These are phyloP conservation scores for Hygrocybe punicea DNA, from an alignment of 768 basidiomycete species.

Conservation along the genomic window DNA sequence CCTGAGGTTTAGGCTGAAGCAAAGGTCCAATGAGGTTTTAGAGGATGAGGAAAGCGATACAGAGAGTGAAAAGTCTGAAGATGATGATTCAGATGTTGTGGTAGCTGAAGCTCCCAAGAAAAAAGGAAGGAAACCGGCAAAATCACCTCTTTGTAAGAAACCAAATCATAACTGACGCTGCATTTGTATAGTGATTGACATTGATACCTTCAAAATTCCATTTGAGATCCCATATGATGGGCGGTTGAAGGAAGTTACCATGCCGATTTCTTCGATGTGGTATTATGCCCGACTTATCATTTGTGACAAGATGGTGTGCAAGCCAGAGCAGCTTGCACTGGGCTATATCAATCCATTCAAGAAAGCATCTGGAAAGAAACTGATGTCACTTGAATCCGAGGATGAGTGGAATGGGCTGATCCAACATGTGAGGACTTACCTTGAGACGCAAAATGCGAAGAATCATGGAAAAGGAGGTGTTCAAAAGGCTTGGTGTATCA, in stretches of 20 bases:
- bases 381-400: neutral
- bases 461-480: neutral
- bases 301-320: neutral
- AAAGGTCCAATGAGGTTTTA: neutral
- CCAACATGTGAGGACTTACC: neutral
- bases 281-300: neutral
- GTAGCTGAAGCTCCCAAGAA: neutral
- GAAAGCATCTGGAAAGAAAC: neutral
- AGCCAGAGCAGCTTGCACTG: neutral
- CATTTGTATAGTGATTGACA: neutral
- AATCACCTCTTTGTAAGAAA: neutral
- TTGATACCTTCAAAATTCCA: neutral
- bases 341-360: neutral
- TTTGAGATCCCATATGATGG: neutral
- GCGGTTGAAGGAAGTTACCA: neutral
- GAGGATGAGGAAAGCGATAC: neutral
- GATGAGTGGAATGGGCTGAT: neutral
- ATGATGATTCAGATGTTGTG: neutral
- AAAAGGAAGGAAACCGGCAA: neutral
- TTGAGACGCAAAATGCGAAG: neutral
- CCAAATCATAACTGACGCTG: neutral
- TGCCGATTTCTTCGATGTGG: neutral
- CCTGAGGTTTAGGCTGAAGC: neutral
- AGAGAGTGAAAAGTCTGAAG: neutral
- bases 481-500: neutral